Base-by-base conservation (phyloP, 257 asterid genomes). In the Marsdenia floribunda region DNA sequence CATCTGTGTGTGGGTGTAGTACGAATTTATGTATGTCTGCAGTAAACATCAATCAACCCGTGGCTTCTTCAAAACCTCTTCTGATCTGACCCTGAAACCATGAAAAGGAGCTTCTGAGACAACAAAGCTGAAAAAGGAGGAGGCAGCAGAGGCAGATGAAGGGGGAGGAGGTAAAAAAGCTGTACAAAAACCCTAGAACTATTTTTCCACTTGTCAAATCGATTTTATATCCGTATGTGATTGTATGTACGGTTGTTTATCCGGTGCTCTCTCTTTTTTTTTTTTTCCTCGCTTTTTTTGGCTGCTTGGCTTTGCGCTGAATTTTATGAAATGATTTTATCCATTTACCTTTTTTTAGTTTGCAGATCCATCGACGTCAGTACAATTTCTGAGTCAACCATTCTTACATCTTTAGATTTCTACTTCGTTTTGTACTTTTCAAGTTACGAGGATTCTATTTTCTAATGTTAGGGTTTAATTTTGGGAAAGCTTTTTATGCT, bases 331-430 rank as follows among this genome's bases (percentile, higher is more conserved):
- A 54, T 42, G 4, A 3, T 71, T 71, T 26, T 73, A 64, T 75
- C 22, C 35, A 21, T 68, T 37, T 33, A 16, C 21, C 35, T 1
- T 79, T 71, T 73, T 44, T 44, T 44, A 26, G 80, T 78, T 78
- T 76, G 76, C 91, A 91, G 93, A 89, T 91, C 93, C 88, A 60
- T 83, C 73, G 71, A 33, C 38, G 82, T 72, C 68, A 71, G 75
- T 55, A 79, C 73, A 68, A 78, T 16, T 70, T 65, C 57, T 81
- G 71, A 66, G 71, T 66, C 71, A 66, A 66, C 29, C 54, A 3
- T 46, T 40, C 47, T 49, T 77, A 38, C 16, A 19, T 38, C 71
- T 19, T 22, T 38, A 10, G 81, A 79, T 70, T 79, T 79, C 19
- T 37, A 66, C 72, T 37, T 49, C 58, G 11, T 72, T 74, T 55